Conservation (phyloP, 352 stramenopile genomes). For the Elongisporangium undulatum region DNA sequence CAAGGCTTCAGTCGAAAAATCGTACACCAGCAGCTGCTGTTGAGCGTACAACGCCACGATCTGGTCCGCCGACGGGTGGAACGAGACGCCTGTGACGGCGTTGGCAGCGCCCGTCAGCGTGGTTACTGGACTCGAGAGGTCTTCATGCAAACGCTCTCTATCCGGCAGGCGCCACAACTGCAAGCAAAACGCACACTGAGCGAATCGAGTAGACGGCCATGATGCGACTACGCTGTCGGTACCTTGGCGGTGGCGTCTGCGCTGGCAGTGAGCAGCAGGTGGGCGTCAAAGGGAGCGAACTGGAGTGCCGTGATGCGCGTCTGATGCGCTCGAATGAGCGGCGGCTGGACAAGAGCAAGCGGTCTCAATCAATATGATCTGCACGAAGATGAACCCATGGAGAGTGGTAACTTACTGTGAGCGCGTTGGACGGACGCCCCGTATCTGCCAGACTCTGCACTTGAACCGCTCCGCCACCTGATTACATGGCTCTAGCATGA, state of each 20-base stretch:
- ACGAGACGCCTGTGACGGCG: constrained; percentile 29
- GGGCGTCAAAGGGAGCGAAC: constrained; percentile 50
- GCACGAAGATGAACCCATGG: neutral
- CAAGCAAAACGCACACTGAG: neutral
- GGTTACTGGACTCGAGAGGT: constrained; percentile 15
- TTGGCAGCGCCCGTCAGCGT: constrained; percentile 15
- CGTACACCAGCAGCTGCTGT: constrained; percentile 33
- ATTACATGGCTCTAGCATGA: neutral
- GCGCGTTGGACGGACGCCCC: constrained; percentile 8
- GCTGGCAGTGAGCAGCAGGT: constrained; percentile 52
- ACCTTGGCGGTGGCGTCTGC: constrained; percentile 52
- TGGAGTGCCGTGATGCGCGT: constrained; percentile 55
- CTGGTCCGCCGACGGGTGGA: constrained; percentile 47
- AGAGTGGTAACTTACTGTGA: neutral
- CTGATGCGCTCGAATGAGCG: constrained; percentile 56
- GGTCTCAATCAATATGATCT: neutral
- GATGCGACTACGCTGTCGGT: neutral
- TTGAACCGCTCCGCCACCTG: constrained; percentile 54
- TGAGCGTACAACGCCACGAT: constrained; percentile 43
- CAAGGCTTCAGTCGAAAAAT: constrained; percentile 31
- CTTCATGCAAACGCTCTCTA: constrained; percentile 13
- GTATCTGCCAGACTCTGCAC: constrained; percentile 45
- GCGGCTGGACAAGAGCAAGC: constrained; percentile 18
- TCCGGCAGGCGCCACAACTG: constrained; percentile 59
- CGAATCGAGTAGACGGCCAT: neutral